Base-by-base conservation (phyloP, 2,329 filamentous ascomycete species). In the Talaromyces funiculosus region DNA sequence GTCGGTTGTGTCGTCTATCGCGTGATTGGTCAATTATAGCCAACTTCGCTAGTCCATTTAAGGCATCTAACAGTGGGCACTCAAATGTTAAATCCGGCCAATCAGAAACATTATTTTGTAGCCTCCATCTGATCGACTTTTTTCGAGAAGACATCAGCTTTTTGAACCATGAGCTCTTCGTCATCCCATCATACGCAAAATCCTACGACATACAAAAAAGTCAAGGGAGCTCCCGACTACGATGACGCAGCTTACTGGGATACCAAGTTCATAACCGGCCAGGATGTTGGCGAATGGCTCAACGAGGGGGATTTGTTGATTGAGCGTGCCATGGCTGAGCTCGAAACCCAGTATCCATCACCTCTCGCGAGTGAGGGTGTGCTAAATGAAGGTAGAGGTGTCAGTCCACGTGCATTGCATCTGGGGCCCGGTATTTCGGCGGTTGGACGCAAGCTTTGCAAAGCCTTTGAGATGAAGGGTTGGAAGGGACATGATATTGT, bases 201-300 rank as follows among this genome's bases (percentile, higher is more conserved):
- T 8, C 3, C 7, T 20, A 37, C 18, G 24, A 6, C 29, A 29
- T 31, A 57, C 8, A 47, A 38, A 26, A 49, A 29, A 1, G 20
- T 57, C 4, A 57, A 57, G 31, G 55, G 55, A 3, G 69, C 71
- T 24, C 68, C 71, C 5, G 71, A 73, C 37, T 75, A 75, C 42
- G 72, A 75, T 40, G 64, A 69, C 8, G 62, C 72, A 1, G 54
- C 61, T 9, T 75, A 68, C 63, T 75, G 73, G 73, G 68, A 75
- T 58, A 57, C 31, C 8, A 70, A 69, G 35, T 75, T 75, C 56
- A 69, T 69, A 31, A 70, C 66, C n/a, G 71, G 71, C n/a, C 64
- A 64, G 14, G 73, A 75, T 68, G 68, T 73, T 14, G 72, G 73
- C 26, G 73, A 75, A 65, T 75, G 73, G 73, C 58, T 75, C 60